A percentile compares a stretch with the other conserved stretches of the same genome.
Conservation (phyloP, 192 early-diverging fungal genomes). For the Glomus cerebriforme region DNA sequence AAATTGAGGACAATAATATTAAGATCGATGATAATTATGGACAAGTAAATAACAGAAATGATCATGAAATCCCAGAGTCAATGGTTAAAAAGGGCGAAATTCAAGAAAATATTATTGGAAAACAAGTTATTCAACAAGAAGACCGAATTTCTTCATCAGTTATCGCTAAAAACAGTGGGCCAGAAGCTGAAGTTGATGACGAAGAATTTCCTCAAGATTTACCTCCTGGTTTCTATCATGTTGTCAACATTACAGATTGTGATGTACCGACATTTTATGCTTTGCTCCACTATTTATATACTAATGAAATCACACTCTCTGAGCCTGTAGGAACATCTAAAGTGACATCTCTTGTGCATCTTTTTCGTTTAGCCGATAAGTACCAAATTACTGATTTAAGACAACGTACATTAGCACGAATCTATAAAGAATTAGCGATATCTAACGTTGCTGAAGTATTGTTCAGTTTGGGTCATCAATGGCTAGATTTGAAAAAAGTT, state of each 20-base stretch:
- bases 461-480: conserved; percentile 6
- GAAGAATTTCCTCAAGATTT: background rate
- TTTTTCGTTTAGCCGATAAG: conserved; percentile 14
- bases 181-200: background rate
- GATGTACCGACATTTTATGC: conserved; percentile 2
- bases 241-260: conserved; percentile 22
- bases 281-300: conserved; percentile 15
- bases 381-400: conserved; percentile 22
- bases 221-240: conserved; percentile 16
- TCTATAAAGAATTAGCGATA: conserved; percentile 18
- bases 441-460: conserved; percentile 13
- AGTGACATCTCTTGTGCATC: conserved; percentile 2
- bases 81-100: background rate
- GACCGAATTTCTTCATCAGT: background rate
- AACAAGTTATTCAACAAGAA: background rate
- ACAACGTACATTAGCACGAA: background rate
- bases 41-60: background rate
- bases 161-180: background rate
- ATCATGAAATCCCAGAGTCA: conserved; percentile 4
- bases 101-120: background rate
- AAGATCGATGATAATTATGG: background rate
- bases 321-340: background rate
- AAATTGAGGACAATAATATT: background rate
- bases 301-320: background rate
- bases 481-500: conserved; percentile 9